Evolutionary conservation across 192 early-diverging fungal genomes (phyloP), one percentile per base, ranked within the genome.

Genomic region (Gamsiella multidivaricata): DNA sequence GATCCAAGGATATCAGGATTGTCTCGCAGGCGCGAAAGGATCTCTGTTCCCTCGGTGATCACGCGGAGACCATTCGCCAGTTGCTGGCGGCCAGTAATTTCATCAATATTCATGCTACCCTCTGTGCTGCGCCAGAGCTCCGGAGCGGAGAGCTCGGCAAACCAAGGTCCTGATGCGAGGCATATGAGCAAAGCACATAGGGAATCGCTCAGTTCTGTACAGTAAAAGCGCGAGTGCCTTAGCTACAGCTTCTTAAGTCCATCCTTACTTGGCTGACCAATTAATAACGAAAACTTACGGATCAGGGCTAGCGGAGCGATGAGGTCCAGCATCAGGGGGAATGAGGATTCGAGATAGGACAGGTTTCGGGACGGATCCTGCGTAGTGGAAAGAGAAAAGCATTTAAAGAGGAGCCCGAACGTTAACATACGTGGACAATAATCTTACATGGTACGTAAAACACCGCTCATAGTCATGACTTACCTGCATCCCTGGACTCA

Each of bases 401-500:
- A 39, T 5, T 5, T 39, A 39, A 12, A 39, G 37, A 39, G 12
- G 37, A 39, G 12, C 5, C 12, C 37, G 37, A 12, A 9, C 37
- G 12, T 39, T 39, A 39, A 39, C n/a, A 46, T 46, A n/a, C 45
- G 10, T 46, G 8, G n/a, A 18, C 45, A 26, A 23, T 0, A 11
- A 46, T 6, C 5, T 2, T 0, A 20, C 12, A 47, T 17, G 23
- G 2, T 7, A 20, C n/a, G n/a, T n/a, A n/a, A n/a, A n/a, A n/a
- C n/a, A n/a, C n/a, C n/a, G n/a, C n/a, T n/a, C n/a, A n/a, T n/a
- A n/a, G n/a, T n/a, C 2, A 8, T 5, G 3, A 50, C 64, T 22
- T 50, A 61, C 74, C 55, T 78, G 74, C 74, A 78, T 69, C 12
- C 74, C 74, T 9, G 74, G 74, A 41, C 74, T 78, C 12, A 78